Conservation (phyloP, 1,139 yeast genomes). For the Geotrichum siamense region DNA sequence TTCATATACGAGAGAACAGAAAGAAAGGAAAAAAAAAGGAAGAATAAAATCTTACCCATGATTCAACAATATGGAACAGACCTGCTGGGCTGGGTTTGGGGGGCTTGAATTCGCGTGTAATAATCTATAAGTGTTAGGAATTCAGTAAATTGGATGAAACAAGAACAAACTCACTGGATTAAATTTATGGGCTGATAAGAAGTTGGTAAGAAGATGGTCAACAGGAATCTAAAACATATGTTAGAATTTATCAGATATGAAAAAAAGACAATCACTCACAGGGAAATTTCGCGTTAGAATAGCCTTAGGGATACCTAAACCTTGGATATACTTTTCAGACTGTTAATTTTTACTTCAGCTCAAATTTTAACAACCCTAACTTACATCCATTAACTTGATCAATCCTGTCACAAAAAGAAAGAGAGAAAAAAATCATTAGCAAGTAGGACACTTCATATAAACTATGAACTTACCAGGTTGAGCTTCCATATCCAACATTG, state of each 20-base stretch:
- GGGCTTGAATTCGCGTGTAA: constrained; percentile 56
- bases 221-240: constrained; percentile 40
- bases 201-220: constrained; percentile 40
- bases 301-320: constrained; percentile 39
- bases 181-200: constrained; percentile 40
- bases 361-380: constrained; percentile 6
- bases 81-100: constrained; percentile 63
- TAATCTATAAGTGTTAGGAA: constrained; percentile 21
- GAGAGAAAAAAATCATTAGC: not conserved
- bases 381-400: constrained; percentile 30
- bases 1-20: not conserved
- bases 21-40: not conserved
- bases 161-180: constrained; percentile 41
- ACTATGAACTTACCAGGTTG: constrained; percentile 43
- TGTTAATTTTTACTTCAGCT: not conserved
- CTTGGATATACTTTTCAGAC: constrained; percentile 29
- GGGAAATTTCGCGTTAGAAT: constrained; percentile 56
- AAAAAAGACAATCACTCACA: constrained; percentile 19
- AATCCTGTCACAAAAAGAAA: constrained; percentile 31
- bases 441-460: too few species aligned
- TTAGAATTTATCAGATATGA: not conserved
- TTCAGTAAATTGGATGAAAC: too few species aligned
- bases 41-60: constrained; percentile 37
- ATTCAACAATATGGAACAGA: constrained; percentile 44
- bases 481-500: constrained; percentile 53